A percentile compares a stretch with the other conserved stretches of the same genome.
Conservation (phyloP, 495 filamentous ascomycete species). For the Lindgomyces ingoldianus region DNA sequence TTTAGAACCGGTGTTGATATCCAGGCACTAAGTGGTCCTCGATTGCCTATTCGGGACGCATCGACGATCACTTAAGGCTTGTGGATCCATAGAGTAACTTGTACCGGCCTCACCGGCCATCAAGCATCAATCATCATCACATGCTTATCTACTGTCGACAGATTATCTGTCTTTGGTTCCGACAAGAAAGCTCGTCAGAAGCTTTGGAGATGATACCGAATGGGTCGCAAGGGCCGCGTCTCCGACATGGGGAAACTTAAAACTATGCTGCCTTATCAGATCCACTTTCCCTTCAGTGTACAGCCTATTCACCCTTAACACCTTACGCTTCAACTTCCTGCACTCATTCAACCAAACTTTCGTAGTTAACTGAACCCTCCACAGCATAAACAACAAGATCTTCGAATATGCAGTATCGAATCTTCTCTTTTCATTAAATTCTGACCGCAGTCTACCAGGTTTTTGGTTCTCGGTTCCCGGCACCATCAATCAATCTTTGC, state of each 20-base stretch:
- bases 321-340: background rate
- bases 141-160: conserved; percentile 5
- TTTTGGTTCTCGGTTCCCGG: conserved; percentile 23
- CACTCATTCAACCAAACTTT: conserved; percentile 21
- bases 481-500: conserved; percentile 3
- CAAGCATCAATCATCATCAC: conserved; percentile 3
- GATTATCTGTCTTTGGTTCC: background rate
- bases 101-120: too few species aligned
- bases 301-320: background rate
- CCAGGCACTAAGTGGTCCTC: too few species aligned
- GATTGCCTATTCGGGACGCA: background rate
- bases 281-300: background rate
- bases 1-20: background rate
- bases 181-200: background rate
- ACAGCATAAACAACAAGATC: conserved; percentile 19
- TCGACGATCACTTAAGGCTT: too few species aligned
- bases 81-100: too few species aligned
- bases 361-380: background rate
- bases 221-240: conserved; percentile 25
- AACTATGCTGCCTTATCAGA: conserved; percentile 14
- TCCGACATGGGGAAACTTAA: conserved; percentile 16
- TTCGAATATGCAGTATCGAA: conserved; percentile 20
- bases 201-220: background rate
- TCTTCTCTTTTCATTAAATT: conserved; percentile 14
- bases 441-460: conserved; percentile 20